Conservation (phyloP, 2,329 filamentous ascomycete genomes). For the Niveomyces coronatus region DNA sequence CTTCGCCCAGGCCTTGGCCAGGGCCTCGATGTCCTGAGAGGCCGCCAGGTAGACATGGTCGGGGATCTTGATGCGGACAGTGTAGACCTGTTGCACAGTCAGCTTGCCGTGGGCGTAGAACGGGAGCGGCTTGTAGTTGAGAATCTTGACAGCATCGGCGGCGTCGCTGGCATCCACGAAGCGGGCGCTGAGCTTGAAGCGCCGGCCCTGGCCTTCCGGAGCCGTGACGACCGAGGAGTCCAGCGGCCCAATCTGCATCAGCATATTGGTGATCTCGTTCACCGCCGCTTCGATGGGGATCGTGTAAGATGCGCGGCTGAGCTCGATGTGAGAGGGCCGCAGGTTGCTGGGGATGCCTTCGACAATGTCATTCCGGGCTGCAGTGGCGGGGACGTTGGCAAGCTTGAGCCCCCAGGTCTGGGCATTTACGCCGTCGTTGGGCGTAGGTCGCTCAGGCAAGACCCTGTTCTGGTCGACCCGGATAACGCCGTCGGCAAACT, state of each 20-base stretch:
- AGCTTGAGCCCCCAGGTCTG: conserved; percentile 1
- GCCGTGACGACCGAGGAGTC: neutral
- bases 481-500: neutral
- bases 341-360: neutral
- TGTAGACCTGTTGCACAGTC: conserved; percentile 4
- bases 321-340: neutral
- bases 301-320: neutral
- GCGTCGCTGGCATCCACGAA: conserved; percentile 2
- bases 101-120: conserved; percentile 3
- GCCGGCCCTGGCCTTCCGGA: neutral
- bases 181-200: conserved; percentile 3
- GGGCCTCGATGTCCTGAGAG: conserved; percentile 4
- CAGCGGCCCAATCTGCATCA: conserved; percentile 4
- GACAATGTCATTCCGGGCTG: neutral
- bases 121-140: neutral
- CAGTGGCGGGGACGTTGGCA: neutral
- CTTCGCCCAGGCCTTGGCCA: neutral
- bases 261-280: neutral
- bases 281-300: neutral
- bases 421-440: neutral
- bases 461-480: neutral
- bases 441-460: neutral
- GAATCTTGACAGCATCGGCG: neutral
- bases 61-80: conserved; percentile 1
- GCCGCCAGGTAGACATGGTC: conserved; percentile 2